Percentiles rank a stretch among this genome's conserved stretches.
Evolutionary conservation across 2,329 filamentous ascomycete genomes (phyloP).

Genomic region (Clarireedia paspali): DNA sequence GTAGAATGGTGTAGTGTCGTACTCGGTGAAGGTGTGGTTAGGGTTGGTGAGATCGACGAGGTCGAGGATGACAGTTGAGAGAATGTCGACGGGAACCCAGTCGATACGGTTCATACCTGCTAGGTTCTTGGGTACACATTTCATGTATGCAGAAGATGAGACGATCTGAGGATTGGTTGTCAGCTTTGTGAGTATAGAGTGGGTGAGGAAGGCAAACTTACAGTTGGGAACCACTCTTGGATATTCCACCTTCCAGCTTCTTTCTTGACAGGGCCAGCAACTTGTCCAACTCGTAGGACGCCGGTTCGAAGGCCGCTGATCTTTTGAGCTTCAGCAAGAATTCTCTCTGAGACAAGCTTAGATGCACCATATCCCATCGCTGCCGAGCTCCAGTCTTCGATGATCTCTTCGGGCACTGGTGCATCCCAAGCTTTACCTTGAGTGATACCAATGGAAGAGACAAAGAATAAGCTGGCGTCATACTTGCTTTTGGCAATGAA

Average conservation of each 20-base stretch:
- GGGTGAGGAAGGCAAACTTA: not conserved
- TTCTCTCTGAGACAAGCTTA: constrained; percentile 27
- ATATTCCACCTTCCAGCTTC: constrained; percentile 44
- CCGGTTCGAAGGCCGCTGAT: constrained; percentile 33
- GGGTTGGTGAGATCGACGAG: constrained; percentile 13
- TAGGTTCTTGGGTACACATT: constrained; percentile 32
- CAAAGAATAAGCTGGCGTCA: constrained; percentile 24
- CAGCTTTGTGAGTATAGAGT: not conserved
- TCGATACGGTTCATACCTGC: constrained; percentile 31
- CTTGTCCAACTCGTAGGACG: constrained; percentile 40
- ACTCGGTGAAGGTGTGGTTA: not conserved
- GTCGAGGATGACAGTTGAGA: constrained; percentile 27
- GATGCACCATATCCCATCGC: constrained; percentile 22
- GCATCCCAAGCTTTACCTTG: constrained; percentile 6
- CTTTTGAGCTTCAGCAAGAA: constrained; percentile 35
- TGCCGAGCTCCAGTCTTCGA: constrained; percentile 30
- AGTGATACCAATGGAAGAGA: constrained; percentile 18
- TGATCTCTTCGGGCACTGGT: constrained; percentile 31
- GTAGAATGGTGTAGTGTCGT: constrained; percentile 13
- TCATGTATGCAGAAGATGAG: constrained; percentile 34
- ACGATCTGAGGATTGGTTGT: constrained; percentile 22
- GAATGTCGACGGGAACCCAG: constrained; percentile 37
- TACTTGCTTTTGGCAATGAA: constrained; percentile 9
- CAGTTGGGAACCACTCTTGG: constrained; percentile 47
- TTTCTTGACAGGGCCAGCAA: constrained; percentile 34